Conservation (phyloP, 108 stramenopile species). For the Fistulifera solaris region DNA sequence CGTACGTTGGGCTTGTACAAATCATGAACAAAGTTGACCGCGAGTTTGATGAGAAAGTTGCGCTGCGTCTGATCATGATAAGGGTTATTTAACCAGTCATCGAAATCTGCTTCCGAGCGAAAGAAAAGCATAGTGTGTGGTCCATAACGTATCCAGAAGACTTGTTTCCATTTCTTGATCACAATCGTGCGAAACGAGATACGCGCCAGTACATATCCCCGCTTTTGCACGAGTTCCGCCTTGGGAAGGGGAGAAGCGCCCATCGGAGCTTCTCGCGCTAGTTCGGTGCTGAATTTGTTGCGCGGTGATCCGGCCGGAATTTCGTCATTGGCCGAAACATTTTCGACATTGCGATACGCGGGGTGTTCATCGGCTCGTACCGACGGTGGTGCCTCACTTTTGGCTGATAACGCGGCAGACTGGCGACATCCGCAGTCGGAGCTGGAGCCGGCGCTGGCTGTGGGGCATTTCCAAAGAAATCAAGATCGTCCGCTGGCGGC, state of each 20-base stretch:
- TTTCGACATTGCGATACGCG: not conserved
- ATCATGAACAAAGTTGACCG: slow-evolving; percentile 84
- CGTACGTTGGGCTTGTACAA: slow-evolving; percentile 75
- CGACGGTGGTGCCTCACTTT: slow-evolving; percentile 10
- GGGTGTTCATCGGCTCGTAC: not conserved
- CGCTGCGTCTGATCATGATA: slow-evolving; percentile 65
- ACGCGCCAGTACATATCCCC: slow-evolving; percentile 71
- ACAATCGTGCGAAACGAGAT: slow-evolving; percentile 85
- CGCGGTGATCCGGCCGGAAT: slow-evolving; percentile 5
- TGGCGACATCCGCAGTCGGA: slow-evolving; percentile 15
- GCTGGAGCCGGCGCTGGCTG: slow-evolving; percentile 14
- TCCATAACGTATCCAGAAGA: slow-evolving; percentile 82
- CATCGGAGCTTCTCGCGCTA: slow-evolving; percentile 32
- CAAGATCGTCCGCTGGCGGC: slow-evolving; percentile 1
- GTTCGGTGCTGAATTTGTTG: slow-evolving; percentile 29
- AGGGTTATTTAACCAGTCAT: slow-evolving; percentile 86
- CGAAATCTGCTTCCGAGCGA: slow-evolving; percentile 57
- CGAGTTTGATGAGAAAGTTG: slow-evolving; percentile 78
- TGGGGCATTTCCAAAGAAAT: slow-evolving; percentile 1
- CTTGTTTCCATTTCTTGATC: slow-evolving; percentile 87
- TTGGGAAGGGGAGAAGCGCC: slow-evolving; percentile 60
- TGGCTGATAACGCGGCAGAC: slow-evolving; percentile 2
- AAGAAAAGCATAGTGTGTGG: slow-evolving; percentile 74
- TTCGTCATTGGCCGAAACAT: not conserved
- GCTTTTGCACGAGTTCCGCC: slow-evolving; percentile 49